Evolutionary conservation across 768 basidiomycete genomes (phyloP).

Genomic region (Ramaria sp.): DNA sequence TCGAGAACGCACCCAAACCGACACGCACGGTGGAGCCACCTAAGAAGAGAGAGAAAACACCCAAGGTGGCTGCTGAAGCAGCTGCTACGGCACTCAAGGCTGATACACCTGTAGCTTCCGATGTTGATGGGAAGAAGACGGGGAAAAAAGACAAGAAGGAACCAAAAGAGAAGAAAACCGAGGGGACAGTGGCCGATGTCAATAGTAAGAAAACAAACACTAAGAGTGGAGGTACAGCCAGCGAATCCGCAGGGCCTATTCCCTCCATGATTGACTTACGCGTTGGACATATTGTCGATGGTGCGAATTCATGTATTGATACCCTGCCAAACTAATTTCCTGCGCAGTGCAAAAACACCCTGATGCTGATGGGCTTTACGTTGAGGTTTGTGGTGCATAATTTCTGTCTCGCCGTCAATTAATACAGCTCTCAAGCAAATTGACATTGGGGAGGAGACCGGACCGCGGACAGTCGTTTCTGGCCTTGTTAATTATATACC

Average conservation of each 20-base stretch:
- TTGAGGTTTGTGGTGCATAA: slow-evolving; percentile 48
- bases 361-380: slow-evolving; percentile 94
- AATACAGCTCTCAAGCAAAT: slow-evolving; percentile 58
- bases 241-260: slow-evolving; percentile 69
- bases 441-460: slow-evolving; percentile 89
- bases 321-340: background rate
- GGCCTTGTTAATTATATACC: slow-evolving; percentile 95
- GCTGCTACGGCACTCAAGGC: slow-evolving; percentile 16
- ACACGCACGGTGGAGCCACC: slow-evolving; percentile 62
- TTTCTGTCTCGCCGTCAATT: background rate
- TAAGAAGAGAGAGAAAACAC: slow-evolving; percentile 66
- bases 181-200: slow-evolving; percentile 20
- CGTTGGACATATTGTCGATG: slow-evolving; percentile 85
- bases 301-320: slow-evolving; percentile 32
- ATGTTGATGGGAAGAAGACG: slow-evolving; percentile 26
- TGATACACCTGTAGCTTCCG: slow-evolving; percentile 17
- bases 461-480: slow-evolving; percentile 92
- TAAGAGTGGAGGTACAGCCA: slow-evolving; percentile 26
- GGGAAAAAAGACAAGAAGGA: slow-evolving; percentile 20
- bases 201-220: slow-evolving; percentile 24
- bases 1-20: slow-evolving; percentile 61
- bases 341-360: slow-evolving; percentile 77
- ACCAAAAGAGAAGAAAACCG: slow-evolving; percentile 34
- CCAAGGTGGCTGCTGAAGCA: slow-evolving; percentile 14
- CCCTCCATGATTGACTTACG: slow-evolving; percentile 97